These are phyloP conservation scores for Malassezia psittaci DNA, from an alignment of 1,284 basidiomycete genomes.

Conservation along the genomic window DNA sequence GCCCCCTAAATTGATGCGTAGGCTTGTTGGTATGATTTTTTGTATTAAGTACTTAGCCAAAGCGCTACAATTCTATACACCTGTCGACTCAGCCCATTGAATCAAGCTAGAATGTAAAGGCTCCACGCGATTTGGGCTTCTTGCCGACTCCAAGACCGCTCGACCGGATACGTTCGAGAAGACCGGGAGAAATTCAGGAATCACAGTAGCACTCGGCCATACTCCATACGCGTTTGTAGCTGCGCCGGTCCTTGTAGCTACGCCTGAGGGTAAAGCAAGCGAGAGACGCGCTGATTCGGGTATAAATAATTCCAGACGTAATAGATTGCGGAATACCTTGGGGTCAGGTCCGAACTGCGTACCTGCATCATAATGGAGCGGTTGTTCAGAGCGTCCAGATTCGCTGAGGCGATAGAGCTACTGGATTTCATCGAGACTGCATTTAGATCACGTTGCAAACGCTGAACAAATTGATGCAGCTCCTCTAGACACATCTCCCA, in stretches of 20 bases:
- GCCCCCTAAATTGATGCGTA: constrained; percentile 9
- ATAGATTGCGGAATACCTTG: constrained; percentile 16
- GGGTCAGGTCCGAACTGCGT: not conserved
- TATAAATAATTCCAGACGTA: constrained; percentile 18
- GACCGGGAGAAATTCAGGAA: constrained; percentile 14
- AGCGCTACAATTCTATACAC: constrained; percentile 8
- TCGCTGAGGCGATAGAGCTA: not conserved
- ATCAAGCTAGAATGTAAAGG: constrained; percentile 5
- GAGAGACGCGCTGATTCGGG: constrained; percentile 19
- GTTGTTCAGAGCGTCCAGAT: constrained; percentile 1
- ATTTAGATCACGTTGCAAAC: constrained; percentile 10
- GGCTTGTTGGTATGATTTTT: not conserved
- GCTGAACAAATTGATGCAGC: constrained; percentile 25
- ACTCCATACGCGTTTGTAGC: constrained; percentile 11
- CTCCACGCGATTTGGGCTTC: not conserved
- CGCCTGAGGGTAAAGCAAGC: constrained; percentile 10
- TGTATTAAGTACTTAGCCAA: not conserved
- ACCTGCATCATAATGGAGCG: constrained; percentile 4
- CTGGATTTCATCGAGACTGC: not conserved
- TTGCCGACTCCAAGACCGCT: constrained; percentile 4
- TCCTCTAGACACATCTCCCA: constrained; percentile 44
- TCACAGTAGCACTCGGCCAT: constrained; percentile 4
- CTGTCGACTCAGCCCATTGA: constrained; percentile 14
- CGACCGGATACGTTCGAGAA: constrained; percentile 2
- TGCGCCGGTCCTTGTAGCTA: constrained; percentile 9